Evolutionary conservation across 2,329 filamentous ascomycete species (phyloP).

Genomic region (Pseudogymnoascus sp.): DNA sequence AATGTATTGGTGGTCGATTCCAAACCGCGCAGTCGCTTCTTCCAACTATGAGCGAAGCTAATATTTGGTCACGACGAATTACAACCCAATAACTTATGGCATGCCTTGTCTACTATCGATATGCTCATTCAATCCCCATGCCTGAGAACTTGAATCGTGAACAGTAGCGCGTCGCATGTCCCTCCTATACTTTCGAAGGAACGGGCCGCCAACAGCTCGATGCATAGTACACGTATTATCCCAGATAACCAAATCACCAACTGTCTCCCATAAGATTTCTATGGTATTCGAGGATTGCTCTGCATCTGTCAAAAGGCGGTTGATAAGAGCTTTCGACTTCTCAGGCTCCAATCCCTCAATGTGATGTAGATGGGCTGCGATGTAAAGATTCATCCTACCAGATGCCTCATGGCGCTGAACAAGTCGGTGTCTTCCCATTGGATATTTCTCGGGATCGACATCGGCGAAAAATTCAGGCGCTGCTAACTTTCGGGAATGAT

Average conservation of each 20-base stretch:
- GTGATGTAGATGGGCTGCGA: slow-evolving; percentile 48
- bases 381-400: slow-evolving; percentile 47
- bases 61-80: too few relatives aligned
- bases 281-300: slow-evolving; percentile 41
- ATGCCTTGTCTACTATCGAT: slow-evolving; percentile 26
- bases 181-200: slow-evolving; percentile 41
- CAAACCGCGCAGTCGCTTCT: too few relatives aligned
- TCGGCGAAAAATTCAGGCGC: slow-evolving; percentile 43
- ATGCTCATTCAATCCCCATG: slow-evolving; percentile 37
- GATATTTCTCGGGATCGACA: slow-evolving; percentile 32
- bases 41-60: too few relatives aligned
- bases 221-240: slow-evolving; percentile 53
- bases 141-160: slow-evolving; percentile 37
- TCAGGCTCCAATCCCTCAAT: slow-evolving; percentile 38
- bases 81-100: slow-evolving; percentile 14
- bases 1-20: too few relatives aligned
- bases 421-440: slow-evolving; percentile 38
- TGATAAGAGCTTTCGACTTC: slow-evolving; percentile 33
- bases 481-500: slow-evolving; percentile 47
- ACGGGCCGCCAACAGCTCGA: slow-evolving; percentile 41
- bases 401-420: slow-evolving; percentile 47
- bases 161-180: slow-evolving; percentile 52
- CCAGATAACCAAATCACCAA: slow-evolving; percentile 49
- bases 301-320: slow-evolving; percentile 39
- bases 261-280: slow-evolving; percentile 41